A percentile compares a stretch with the other conserved stretches of the same genome.
Conservation (phyloP, 768 basidiomycete species). For the Mrakia blollopis region DNA sequence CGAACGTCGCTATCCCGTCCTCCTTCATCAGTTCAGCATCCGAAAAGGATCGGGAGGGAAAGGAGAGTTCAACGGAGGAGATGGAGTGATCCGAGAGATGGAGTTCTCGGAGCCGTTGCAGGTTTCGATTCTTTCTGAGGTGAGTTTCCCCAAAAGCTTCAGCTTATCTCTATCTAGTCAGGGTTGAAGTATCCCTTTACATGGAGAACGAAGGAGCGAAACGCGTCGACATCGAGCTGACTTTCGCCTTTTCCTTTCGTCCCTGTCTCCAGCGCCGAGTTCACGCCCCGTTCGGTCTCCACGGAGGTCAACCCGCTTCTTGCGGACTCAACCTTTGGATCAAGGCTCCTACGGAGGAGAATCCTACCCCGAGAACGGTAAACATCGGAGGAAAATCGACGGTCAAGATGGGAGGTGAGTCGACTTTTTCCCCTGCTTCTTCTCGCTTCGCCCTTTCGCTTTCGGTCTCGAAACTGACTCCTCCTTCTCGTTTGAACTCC, state of each 20-base stretch:
- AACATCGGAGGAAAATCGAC: constrained; percentile 88
- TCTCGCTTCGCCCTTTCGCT: neutral
- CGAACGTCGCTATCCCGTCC: constrained; percentile 36
- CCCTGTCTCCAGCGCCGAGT: constrained; percentile 61
- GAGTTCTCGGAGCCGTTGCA: constrained; percentile 38
- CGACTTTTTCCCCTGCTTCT: neutral
- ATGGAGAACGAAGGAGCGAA: neutral
- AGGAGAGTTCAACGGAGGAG: constrained; percentile 34
- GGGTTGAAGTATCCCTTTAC: too few relatives aligned
- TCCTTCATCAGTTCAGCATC: constrained; percentile 36
- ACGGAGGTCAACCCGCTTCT: constrained; percentile 67
- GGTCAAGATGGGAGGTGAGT: constrained; percentile 69
- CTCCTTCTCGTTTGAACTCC: neutral
- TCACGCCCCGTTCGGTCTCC: constrained; percentile 76
- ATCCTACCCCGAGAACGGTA: constrained; percentile 48
- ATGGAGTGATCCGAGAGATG: constrained; percentile 39
- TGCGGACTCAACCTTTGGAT: constrained; percentile 85
- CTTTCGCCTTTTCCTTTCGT: neutral
- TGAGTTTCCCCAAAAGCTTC: too few relatives aligned
- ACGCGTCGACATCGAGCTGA: neutral
- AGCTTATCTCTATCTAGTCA: too few relatives aligned
- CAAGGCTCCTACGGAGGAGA: constrained; percentile 39
- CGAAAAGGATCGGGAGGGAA: constrained; percentile 33
- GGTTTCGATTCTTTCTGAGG: constrained; percentile 84
- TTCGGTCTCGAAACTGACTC: neutral